Conservation (phyloP, 2,329 filamentous ascomycete species). For the Hymenoscyphus linearis region DNA sequence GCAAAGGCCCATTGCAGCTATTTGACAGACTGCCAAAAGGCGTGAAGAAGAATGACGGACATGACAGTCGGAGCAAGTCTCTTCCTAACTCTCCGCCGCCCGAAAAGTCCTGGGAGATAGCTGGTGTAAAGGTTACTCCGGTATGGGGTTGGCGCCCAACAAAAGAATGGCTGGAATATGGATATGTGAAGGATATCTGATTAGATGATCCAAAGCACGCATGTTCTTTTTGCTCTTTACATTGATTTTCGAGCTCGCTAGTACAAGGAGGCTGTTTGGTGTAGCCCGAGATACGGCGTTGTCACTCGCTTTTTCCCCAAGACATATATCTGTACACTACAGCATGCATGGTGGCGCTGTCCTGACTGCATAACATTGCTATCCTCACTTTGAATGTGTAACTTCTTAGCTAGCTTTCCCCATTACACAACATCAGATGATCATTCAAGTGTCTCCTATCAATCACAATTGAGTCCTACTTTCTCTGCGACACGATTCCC, state of each 20-base stretch:
- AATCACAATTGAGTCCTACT: neutral
- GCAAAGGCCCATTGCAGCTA: neutral
- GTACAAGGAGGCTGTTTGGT: neutral
- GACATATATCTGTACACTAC: neutral
- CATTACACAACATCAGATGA: neutral
- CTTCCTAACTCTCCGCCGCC: neutral
- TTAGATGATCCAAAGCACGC: neutral
- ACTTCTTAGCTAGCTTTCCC: neutral
- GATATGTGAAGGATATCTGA: neutral
- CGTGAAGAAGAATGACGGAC: neutral
- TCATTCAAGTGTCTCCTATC: neutral
- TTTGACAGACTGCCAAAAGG: neutral
- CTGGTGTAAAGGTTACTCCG: neutral
- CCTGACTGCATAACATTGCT: neutral
- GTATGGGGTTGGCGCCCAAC: slow-evolving; percentile 1
- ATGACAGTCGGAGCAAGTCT: neutral
- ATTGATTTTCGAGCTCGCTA: neutral
- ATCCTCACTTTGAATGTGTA: neutral
- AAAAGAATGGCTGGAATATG: neutral
- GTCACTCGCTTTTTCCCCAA: neutral
- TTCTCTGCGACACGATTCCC: neutral
- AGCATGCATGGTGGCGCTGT: neutral
- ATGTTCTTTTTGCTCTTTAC: neutral
- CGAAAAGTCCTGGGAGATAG: neutral
- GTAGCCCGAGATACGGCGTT: neutral